These are phyloP conservation scores for Sesbania bispinosa DNA, from an alignment of 306 rosid genomes.

Conservation along the genomic window DNA sequence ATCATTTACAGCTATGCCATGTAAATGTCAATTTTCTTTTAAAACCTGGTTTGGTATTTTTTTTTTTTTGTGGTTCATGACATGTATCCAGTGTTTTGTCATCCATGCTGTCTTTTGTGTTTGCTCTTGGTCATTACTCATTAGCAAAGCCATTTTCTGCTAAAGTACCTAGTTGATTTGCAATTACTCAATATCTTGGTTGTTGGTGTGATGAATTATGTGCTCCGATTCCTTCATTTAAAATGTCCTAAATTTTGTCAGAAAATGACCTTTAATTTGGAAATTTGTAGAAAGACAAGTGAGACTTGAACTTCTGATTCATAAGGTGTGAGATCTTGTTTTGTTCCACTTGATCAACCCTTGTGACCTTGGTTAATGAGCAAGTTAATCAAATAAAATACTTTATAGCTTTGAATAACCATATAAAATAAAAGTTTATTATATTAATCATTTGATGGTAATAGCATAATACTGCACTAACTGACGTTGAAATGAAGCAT, in stretches of 20 bases:
- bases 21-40: not conserved
- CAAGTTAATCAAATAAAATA: not conserved
- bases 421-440: slow-evolving; percentile 16
- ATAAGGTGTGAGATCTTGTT: too few species aligned
- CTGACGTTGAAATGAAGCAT: slow-evolving; percentile 16
- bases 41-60: not conserved
- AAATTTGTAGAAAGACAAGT: not conserved
- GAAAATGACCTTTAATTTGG: not conserved
- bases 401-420: not conserved
- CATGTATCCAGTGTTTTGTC: not conserved
- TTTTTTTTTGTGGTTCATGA: not conserved
- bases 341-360: too few species aligned
- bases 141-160: too few species aligned
- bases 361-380: too few species aligned
- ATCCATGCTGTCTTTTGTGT: not conserved
- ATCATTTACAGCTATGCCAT: not conserved
- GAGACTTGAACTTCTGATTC: too few species aligned
- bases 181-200: too few species aligned
- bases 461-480: slow-evolving; percentile 23
- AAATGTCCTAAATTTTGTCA: not conserved
- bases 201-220: not conserved
- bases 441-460: slow-evolving; percentile 14
- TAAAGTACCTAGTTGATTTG: too few species aligned
- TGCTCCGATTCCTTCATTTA: not conserved
- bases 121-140: not conserved